These are phyloP conservation scores for Podaxis rugospora DNA, from an alignment of 768 basidiomycete genomes.

Conservation along the genomic window DNA sequence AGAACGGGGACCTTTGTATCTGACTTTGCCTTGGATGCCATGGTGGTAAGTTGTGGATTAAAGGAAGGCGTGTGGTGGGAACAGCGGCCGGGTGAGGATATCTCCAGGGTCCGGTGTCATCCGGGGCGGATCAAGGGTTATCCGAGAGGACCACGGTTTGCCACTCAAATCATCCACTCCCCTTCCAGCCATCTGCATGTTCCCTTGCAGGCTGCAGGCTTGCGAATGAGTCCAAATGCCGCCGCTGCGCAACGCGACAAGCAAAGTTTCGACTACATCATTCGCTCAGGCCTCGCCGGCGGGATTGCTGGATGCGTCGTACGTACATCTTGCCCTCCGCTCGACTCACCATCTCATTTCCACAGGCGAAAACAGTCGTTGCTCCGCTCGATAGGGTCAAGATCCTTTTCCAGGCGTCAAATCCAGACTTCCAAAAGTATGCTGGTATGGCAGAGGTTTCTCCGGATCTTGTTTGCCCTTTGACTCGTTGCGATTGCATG, in stretches of 20 bases:
- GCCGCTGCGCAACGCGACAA: constrained; percentile 43
- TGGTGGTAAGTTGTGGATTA: constrained; percentile 16
- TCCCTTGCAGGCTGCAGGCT: constrained; percentile 19
- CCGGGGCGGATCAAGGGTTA: constrained; percentile 9
- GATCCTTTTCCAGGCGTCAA: constrained; percentile 96
- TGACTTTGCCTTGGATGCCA: constrained; percentile 51
- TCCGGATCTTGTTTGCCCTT: background rate
- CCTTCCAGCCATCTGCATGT: constrained; percentile 26
- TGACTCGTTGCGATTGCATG: background rate
- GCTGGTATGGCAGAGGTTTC: constrained; percentile 55
- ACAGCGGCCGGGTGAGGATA: background rate
- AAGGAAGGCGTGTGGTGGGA: background rate
- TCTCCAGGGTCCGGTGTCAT: constrained; percentile 6
- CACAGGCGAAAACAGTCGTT: constrained; percentile 90
- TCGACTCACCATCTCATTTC: constrained; percentile 13
- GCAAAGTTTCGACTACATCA: constrained; percentile 52
- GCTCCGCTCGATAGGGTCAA: constrained; percentile 98
- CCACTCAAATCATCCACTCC: background rate
- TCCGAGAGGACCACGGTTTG: constrained; percentile 8
- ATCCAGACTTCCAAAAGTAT: constrained; percentile 92
- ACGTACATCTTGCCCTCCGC: constrained; percentile 24
- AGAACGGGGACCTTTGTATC: constrained; percentile 52
- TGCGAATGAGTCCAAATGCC: constrained; percentile 62
- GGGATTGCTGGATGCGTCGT: constrained; percentile 94
- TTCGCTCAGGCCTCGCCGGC: constrained; percentile 87